These are phyloP conservation scores for Trypanosoma cruzi DNA, from an alignment of 208 protist species.

Conservation along the genomic window DNA sequence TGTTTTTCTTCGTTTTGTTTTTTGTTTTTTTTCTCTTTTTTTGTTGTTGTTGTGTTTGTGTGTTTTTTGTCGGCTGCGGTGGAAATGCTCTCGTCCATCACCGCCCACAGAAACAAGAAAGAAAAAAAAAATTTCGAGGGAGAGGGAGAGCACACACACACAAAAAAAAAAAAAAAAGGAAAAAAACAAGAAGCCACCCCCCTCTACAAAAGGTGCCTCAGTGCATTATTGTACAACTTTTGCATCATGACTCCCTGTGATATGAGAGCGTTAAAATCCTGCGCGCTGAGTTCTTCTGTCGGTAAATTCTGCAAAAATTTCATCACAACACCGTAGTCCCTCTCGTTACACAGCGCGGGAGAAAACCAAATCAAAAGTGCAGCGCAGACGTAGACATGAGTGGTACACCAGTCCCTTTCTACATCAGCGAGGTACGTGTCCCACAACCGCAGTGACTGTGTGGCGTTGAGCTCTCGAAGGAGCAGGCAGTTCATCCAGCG, in stretches of 20 bases:
- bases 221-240: constrained; percentile 59
- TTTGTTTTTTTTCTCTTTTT: not conserved
- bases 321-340: constrained; percentile 63
- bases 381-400: constrained; percentile 91
- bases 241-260: constrained; percentile 70
- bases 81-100: no score
- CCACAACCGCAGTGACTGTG: constrained; percentile 79
- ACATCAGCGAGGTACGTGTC: constrained; percentile 92
- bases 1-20: no score
- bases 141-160: not conserved
- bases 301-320: constrained; percentile 75
- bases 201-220: constrained; percentile 24
- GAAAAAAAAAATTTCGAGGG: no score
- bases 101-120: no score
- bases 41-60: not conserved
- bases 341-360: constrained; percentile 44
- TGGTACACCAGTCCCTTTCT: constrained; percentile 53
- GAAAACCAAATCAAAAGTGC: constrained; percentile 81
- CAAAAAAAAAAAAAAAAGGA: constrained; percentile 12
- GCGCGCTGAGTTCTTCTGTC: constrained; percentile 47
- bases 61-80: not conserved
- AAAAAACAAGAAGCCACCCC: constrained; percentile 15
- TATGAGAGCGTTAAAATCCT: constrained; percentile 63
- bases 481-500: constrained; percentile 95
- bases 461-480: constrained; percentile 82